Percentiles rank a stretch among this genome's conserved stretches.
phyloP scores from a whole-genome alignment of 305 asterid genomes.

The Fraxinus greggii region DNA sequence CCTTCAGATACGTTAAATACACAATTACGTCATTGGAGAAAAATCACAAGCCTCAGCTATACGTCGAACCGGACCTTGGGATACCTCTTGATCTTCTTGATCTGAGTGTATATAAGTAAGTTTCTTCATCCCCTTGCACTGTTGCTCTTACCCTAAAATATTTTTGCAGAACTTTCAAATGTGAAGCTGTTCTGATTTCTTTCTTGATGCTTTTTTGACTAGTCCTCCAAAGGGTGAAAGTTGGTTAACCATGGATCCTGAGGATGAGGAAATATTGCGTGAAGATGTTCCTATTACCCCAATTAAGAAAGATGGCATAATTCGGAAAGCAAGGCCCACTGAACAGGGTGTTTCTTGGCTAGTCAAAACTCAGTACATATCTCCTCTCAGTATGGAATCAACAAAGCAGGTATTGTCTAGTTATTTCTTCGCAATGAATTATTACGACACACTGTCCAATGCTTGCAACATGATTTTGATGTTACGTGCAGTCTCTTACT shows the following conservation, averaged over 20 bases:
- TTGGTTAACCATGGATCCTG: constrained; percentile 66
- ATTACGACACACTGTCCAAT: constrained; percentile 6
- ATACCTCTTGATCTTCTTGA: constrained; percentile 98
- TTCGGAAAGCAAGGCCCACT: constrained; percentile 89
- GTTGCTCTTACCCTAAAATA: constrained; percentile 19
- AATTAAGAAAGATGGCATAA: constrained; percentile 77
- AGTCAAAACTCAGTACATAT: constrained; percentile 94
- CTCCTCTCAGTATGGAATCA: constrained; percentile 88
- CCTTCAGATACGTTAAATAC: constrained; percentile 84
- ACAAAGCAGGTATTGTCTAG: constrained; percentile 66
- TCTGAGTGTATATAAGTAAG: constrained; percentile 91
- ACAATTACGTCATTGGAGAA: constrained; percentile 87
- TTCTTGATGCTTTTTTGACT: constrained; percentile 22
- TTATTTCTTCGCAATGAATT: constrained; percentile 12
- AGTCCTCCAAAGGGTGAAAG: constrained; percentile 84
- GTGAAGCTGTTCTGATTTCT: constrained; percentile 2
- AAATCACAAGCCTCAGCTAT: constrained; percentile 86
- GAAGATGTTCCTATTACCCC: constrained; percentile 92
- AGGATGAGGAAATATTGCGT: constrained; percentile 83
- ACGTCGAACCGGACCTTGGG: constrained; percentile 98
- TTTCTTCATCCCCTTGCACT: constrained; percentile 8
- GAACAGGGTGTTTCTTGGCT: constrained; percentile 99
- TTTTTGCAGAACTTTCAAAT: background rate
- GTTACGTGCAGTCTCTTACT: constrained; percentile 64
- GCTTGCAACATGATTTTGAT: constrained; percentile 20